Evolutionary conservation across 1,284 basidiomycete genomes (phyloP), one percentile per base, ranked within the genome.

Genomic region (Mycosarcoma mackinlayi): DNA sequence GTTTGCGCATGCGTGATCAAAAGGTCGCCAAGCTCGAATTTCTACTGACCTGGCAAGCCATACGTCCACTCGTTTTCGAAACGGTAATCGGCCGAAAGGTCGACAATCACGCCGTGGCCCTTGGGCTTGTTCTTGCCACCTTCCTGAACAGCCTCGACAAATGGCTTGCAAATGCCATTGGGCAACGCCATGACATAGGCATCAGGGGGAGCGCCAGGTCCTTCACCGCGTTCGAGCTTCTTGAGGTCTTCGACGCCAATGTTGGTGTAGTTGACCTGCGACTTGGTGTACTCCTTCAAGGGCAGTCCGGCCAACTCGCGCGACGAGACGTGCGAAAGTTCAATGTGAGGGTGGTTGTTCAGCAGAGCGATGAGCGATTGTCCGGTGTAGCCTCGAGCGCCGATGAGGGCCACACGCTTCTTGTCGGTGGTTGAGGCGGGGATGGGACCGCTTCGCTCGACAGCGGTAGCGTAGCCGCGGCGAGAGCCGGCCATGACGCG

Each of bases 51-150:
- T 85, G 96, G 95, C 85, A 99, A 89, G 77, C 95, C 95, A 83
- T 99, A 99, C 66, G 91, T 92, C 95, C 95, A 99, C 47, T 88
- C 90, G 44, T 89, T 86, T 86, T 97, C 93, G 83, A 98, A 98
- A 61, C 95, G 87, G 84, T 94, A 94, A 85, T 99, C 95, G 38
- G 95, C 96, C 75, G 92, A 89, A 67, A 99, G 85, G 83, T 99
- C 95, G 44, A 98, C 90, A 49, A 98, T 74, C 13, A 61, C 68
- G 19, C 76, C 78, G 33, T 86, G 35, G 91, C 92, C 78, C 89
- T 91, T 80, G 87, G 88, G 41, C 83, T 85, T 64, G 80, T 87
- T 57, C 88, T 88, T 68, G 84, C 86, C 65, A 70, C 83, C 88
- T 2, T 89, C 89, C 79, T 97, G 93, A 47, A 99, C 86, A 13